Evolutionary conservation across 805 yeast species (phyloP), one percentile per base, ranked within the genome.

Genomic region (Kodamaea hsintzibuensis): DNA sequence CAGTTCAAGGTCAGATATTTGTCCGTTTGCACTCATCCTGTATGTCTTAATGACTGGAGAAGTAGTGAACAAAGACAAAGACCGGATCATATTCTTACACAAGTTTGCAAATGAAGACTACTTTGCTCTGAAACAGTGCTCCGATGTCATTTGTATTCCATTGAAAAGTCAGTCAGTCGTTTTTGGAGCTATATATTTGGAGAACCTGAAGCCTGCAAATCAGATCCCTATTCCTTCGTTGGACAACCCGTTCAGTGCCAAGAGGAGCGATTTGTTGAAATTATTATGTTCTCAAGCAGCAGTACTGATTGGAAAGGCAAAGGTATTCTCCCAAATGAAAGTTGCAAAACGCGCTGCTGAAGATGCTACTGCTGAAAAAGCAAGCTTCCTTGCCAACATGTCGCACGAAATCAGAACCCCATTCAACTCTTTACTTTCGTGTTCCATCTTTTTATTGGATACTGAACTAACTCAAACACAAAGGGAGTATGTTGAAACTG

Each of bases 321-420:
- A 70, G 37, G 64, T 81, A 14, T 81, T 79, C 59, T 61, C 69
- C 9, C 80, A 79, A 57, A 77, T 82, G 76, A 79, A 77, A 58
- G 53, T 74, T 9, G 75, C 76, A 7, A 71, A 71, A 49, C 58
- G 63, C 45, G 68, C 72, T 2, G 83, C 83, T 1, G 83, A 79
- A 55, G 82, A 77, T 50, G 83, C 83, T 3, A 79, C 82, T 1
- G 79, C 80, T 4, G 82, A 79, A 60, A 81, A 80, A 64, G 81
- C 84, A 3, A 79, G 81, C 50, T 81, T 81, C 60, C 61, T 81
- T 54, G 76, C 76, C 18, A 81, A 81, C 56, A 81, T 81, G 85
- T 80, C 84, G 1, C 85, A 81, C 59, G 85, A 81, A 57, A 80
- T 81, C 48, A 66, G 85, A 49, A 81, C 85, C 1, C 85, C 85